phyloP scores from a whole-genome alignment of 257 asterid species.

The Solanum megistacrolobum region DNA sequence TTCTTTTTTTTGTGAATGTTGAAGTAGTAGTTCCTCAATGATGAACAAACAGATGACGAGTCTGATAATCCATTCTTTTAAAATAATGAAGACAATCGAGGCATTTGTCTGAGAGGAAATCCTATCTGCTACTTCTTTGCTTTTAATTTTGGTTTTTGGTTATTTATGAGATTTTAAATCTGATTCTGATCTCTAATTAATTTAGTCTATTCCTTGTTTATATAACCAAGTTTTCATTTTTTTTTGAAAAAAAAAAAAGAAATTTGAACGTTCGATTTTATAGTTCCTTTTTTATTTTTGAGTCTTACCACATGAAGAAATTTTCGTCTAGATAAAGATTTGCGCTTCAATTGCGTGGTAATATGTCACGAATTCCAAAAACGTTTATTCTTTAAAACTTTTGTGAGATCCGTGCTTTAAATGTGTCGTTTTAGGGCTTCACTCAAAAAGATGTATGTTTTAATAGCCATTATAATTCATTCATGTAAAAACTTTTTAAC shows the following conservation, averaged over 20 bases:
- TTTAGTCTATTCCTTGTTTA: neutral
- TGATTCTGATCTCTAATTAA: neutral
- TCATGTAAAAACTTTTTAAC: neutral
- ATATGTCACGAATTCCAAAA: neutral
- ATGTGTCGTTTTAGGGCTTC: neutral
- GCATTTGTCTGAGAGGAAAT: slow-evolving; percentile 87
- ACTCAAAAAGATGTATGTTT: neutral
- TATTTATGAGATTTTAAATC: neutral
- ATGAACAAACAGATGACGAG: slow-evolving; percentile 81
- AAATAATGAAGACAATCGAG: slow-evolving; percentile 67
- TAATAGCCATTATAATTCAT: neutral
- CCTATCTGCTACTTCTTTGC: neutral
- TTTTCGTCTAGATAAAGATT: neutral
- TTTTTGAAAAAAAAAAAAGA: neutral
- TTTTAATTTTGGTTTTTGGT: neutral
- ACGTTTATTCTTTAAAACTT: neutral
- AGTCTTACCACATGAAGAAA: neutral
- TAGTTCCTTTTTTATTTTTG: neutral
- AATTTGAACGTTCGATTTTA: neutral
- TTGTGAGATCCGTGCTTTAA: neutral
- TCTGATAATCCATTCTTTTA: slow-evolving; percentile 75
- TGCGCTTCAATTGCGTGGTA: neutral
- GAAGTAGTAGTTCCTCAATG: slow-evolving; percentile 35
- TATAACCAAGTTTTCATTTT: neutral
- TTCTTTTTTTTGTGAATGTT: neutral